phyloP scores from a whole-genome alignment of 345 rosid species.

The Brassica nigra region DNA sequence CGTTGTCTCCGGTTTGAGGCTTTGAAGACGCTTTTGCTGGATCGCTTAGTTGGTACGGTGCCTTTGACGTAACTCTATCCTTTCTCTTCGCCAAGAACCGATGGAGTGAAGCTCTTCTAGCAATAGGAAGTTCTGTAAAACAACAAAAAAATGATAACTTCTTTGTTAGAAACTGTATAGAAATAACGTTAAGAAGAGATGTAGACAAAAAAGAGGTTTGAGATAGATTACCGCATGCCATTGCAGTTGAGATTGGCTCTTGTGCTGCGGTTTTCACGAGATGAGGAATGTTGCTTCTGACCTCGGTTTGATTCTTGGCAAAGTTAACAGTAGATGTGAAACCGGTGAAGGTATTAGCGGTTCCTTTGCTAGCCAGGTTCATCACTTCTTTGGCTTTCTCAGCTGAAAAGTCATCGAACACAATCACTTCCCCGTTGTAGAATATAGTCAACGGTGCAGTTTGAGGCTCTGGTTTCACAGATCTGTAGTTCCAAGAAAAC shows the following conservation, averaged over 20 bases:
- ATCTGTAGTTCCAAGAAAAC: slow-evolving; percentile 30
- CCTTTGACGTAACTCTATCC: slow-evolving; percentile 68
- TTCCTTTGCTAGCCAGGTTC: slow-evolving; percentile 59
- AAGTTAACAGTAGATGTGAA: slow-evolving; percentile 36
- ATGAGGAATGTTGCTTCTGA: slow-evolving; percentile 36
- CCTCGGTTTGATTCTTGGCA: slow-evolving; percentile 38
- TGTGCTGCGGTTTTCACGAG: slow-evolving; percentile 43
- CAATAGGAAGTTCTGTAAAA: slow-evolving; percentile 76
- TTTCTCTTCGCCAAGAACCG: slow-evolving; percentile 93
- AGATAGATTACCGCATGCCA: slow-evolving; percentile 55
- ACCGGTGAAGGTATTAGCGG: slow-evolving; percentile 40
- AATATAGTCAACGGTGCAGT: slow-evolving; percentile 80
- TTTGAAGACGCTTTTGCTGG: slow-evolving; percentile 41
- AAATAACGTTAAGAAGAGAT: not conserved
- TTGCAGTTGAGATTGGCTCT: slow-evolving; percentile 43
- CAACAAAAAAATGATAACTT: not conserved
- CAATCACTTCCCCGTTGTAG: slow-evolving; percentile 78
- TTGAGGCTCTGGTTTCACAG: slow-evolving; percentile 43
- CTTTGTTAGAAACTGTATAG: slow-evolving; percentile 14
- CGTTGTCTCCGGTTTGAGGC: slow-evolving; percentile 45
- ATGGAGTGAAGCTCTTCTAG: slow-evolving; percentile 92
- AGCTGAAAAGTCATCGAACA: slow-evolving; percentile 69
- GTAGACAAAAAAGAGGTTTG: not conserved
- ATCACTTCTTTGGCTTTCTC: slow-evolving; percentile 83
- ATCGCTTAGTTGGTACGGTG: slow-evolving; percentile 58